Evolutionary conservation across 2,329 filamentous ascomycete species (phyloP).

Genomic region (Fusarium sp.): DNA sequence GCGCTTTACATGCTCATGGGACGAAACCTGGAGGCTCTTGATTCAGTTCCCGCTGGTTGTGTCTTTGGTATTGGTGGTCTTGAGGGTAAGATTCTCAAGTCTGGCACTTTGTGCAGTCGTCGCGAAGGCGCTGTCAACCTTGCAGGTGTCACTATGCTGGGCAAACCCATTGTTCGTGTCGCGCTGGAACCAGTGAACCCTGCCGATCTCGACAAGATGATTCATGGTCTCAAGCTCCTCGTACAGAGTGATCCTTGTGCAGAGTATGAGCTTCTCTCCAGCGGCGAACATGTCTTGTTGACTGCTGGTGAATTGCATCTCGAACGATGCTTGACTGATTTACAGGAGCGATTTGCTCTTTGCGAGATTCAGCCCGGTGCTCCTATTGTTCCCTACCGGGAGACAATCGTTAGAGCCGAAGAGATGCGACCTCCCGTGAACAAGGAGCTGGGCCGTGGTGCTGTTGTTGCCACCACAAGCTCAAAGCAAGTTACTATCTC

Average conservation of each 20-base stretch:
- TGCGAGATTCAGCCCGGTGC: constrained; percentile 96
- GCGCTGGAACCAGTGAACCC: constrained; percentile 95
- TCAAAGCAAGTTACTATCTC: constrained; percentile 88
- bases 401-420: constrained; percentile 87
- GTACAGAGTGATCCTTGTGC: constrained; percentile 97
- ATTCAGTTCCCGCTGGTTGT: constrained; percentile 89
- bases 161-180: constrained; percentile 93
- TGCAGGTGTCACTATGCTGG: constrained; percentile 83
- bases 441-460: constrained; percentile 87
- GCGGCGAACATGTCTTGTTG: constrained; percentile 93
- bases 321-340: constrained; percentile 92
- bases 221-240: constrained; percentile 84
- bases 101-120: constrained; percentile 91
- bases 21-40: constrained; percentile 83
- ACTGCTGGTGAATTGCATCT: constrained; percentile 96
- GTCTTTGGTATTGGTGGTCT: constrained; percentile 96
- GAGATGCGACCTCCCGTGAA: constrained; percentile 94
- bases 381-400: constrained; percentile 94
- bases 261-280: constrained; percentile 92
- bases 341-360: constrained; percentile 90
- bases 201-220: constrained; percentile 93
- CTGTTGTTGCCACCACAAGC: constrained; percentile 78
- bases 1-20: constrained; percentile 98
- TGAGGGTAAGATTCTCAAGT: constrained; percentile 94
- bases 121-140: constrained; percentile 90